phyloP scores from a whole-genome alignment of 805 yeast genomes.

The Candida patagonica region DNA sequence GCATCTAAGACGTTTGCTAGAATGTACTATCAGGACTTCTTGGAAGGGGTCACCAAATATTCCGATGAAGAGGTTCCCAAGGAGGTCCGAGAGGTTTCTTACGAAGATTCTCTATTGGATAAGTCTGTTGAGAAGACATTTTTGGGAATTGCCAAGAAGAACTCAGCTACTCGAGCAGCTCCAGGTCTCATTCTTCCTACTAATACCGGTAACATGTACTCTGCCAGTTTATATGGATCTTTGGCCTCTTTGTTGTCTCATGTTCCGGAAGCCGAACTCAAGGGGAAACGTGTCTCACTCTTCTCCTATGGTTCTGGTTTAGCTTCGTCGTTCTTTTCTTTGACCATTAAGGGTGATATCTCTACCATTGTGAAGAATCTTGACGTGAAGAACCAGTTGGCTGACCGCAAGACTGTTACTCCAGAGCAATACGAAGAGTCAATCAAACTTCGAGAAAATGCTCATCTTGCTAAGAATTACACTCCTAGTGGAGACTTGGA shows the following conservation, averaged over 20 bases:
- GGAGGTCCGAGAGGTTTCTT: constrained; percentile 50
- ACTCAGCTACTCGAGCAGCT: constrained; percentile 55
- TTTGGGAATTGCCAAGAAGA: constrained; percentile 64
- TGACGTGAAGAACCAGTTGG: constrained; percentile 59
- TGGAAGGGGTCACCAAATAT: constrained; percentile 54
- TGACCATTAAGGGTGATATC: constrained; percentile 73
- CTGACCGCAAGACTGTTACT: constrained; percentile 51
- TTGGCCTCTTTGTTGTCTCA: constrained; percentile 71
- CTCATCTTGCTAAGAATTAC: constrained; percentile 73
- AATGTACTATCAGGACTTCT: constrained; percentile 79
- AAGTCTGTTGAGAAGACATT: constrained; percentile 78
- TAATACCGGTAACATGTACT: constrained; percentile 96
- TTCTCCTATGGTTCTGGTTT: constrained; percentile 98
- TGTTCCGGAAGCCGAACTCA: constrained; percentile 65
- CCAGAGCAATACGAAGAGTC: constrained; percentile 81
- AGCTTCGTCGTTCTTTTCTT: constrained; percentile 82
- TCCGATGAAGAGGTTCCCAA: constrained; percentile 37
- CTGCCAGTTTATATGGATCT: constrained; percentile 86
- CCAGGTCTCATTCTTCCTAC: constrained; percentile 86
- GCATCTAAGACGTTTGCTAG: constrained; percentile 91
- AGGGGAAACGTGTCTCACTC: constrained; percentile 77
- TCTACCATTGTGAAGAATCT: constrained; percentile 53
- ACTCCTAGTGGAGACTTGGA: constrained; percentile 75
- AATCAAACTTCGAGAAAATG: constrained; percentile 76
- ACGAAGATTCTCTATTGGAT: constrained; percentile 73